Evolutionary conservation across 2,329 filamentous ascomycete genomes (phyloP), one percentile per base, ranked within the genome.

Genomic region (Domatiomyces catenatus): DNA sequence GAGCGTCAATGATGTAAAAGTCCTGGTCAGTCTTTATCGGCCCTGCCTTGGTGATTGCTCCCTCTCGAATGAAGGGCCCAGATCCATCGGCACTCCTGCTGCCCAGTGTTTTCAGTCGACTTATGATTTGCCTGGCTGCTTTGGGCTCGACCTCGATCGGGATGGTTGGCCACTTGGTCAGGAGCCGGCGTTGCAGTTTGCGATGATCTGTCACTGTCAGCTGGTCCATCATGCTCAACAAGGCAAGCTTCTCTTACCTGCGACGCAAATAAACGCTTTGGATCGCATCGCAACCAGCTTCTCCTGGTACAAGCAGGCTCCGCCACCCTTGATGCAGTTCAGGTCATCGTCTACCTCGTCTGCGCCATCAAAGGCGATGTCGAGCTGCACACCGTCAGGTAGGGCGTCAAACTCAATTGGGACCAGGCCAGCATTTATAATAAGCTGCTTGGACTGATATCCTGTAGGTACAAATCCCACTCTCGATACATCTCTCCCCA

Each of bases 321-420:
- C 92, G 47, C 92, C 92, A 50, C 92, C 92, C 72, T 96, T 96
- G 72, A 98, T 96, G 64, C 90, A 87, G 69, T 96, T 98, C 53
- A 98, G 71, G 48, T 93, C 85, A 46, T 86, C 81, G 64, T 98
- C 92, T 28, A 98, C 88, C 71, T 98, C 92, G 65, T 98, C 92
- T 3, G 92, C 92, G 49, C 92, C 92, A 63, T 98, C 92, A 64
- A 98, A 98, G 47, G 85, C 86, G 17, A 96, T 84, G 62, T 96
- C 90, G 24, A 98, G 75, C 63, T 81, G 66, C 12, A 71, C 70
- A 49, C 75, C 73, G 42, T 73, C 64, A 1, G 84, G 83, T 15
- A 93, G 71, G 53, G 83, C 79, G 62, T 90, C 84, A 60, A 94
- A 85, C 58, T 81, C 80, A 50, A 88, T 79, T 10, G 92, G 80